Conservation (phyloP, 2,329 filamentous ascomycete genomes). For the Clonostachys rhizophaga region DNA sequence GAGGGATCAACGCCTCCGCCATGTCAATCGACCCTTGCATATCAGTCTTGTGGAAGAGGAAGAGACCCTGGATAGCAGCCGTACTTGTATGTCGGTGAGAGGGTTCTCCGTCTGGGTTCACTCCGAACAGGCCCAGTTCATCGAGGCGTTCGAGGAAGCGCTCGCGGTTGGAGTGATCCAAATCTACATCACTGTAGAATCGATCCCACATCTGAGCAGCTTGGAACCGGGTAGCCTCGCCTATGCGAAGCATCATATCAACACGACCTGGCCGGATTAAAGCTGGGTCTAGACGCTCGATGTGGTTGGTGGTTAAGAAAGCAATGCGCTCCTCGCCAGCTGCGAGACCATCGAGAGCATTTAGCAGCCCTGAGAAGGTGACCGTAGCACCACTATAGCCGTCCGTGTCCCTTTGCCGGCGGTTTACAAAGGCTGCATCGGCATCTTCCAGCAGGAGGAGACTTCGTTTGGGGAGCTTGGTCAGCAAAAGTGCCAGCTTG, state of each 20-base stretch:
- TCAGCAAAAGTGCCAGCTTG: slow-evolving; percentile 78
- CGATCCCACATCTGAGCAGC: slow-evolving; percentile 87
- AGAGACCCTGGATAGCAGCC: slow-evolving; percentile 88
- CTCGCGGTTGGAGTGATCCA: slow-evolving; percentile 53
- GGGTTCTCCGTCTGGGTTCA: slow-evolving; percentile 39
- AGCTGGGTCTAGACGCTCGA: slow-evolving; percentile 84
- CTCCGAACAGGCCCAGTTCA: slow-evolving; percentile 65
- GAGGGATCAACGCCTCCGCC: slow-evolving; percentile 63
- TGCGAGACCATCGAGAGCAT: slow-evolving; percentile 85
- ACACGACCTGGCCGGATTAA: slow-evolving; percentile 87
- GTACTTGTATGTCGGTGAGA: slow-evolving; percentile 65
- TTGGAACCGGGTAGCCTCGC: slow-evolving; percentile 82
- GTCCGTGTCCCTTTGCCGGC: slow-evolving; percentile 70
- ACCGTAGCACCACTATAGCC: slow-evolving; percentile 85
- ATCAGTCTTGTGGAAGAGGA: slow-evolving; percentile 91
- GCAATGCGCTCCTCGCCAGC: slow-evolving; percentile 91
- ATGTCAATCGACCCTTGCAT: slow-evolving; percentile 81
- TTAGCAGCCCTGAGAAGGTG: slow-evolving; percentile 88
- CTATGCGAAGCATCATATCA: slow-evolving; percentile 87
- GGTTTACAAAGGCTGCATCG: slow-evolving; percentile 84
- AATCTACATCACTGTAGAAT: slow-evolving; percentile 84
- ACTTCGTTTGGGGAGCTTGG: slow-evolving; percentile 77
- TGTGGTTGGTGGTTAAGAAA: slow-evolving; percentile 92
- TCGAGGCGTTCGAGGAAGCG: slow-evolving; percentile 69
- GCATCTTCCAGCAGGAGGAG: slow-evolving; percentile 85